Evolutionary conservation across 2,329 filamentous ascomycete species (phyloP).

Genomic region (Cladophialophora psammophila): DNA sequence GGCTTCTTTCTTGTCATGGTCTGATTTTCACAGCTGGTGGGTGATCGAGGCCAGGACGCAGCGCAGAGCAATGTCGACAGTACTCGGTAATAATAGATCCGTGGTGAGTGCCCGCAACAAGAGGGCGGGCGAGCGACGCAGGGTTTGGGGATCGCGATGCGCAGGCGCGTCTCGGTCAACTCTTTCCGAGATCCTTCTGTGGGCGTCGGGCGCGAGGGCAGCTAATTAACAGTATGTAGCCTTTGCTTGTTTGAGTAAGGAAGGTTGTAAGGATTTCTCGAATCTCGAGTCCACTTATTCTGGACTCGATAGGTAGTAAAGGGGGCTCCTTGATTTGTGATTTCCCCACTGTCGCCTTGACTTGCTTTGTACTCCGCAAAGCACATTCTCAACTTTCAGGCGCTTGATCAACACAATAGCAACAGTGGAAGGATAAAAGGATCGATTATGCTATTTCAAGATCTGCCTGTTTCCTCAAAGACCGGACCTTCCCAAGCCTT

Average conservation of each 20-base stretch:
- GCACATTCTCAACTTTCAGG: neutral
- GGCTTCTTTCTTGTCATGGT: constrained; percentile 35
- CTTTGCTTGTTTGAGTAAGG: neutral
- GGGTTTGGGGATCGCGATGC: neutral
- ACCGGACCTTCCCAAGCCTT: neutral
- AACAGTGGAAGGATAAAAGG: neutral
- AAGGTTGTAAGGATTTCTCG: too few species aligned
- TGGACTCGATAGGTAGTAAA: too few species aligned
- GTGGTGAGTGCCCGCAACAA: neutral
- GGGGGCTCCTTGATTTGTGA: neutral
- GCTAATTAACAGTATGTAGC: neutral
- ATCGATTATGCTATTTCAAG: neutral
- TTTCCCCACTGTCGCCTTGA: neutral
- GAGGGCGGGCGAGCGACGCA: neutral
- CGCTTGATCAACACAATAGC: neutral
- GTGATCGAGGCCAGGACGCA: neutral
- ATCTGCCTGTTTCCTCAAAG: neutral
- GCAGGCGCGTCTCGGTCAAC: constrained; percentile 1
- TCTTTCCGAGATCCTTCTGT: neutral
- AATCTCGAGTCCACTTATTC: too few species aligned
- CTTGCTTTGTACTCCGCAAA: neutral
- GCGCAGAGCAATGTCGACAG: constrained; percentile 1
- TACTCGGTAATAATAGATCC: neutral
- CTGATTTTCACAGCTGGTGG: constrained; percentile 1
- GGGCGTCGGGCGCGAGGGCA: neutral